Conservation (phyloP, 192 early-diverging fungal species). For the Dissophora ornata region DNA sequence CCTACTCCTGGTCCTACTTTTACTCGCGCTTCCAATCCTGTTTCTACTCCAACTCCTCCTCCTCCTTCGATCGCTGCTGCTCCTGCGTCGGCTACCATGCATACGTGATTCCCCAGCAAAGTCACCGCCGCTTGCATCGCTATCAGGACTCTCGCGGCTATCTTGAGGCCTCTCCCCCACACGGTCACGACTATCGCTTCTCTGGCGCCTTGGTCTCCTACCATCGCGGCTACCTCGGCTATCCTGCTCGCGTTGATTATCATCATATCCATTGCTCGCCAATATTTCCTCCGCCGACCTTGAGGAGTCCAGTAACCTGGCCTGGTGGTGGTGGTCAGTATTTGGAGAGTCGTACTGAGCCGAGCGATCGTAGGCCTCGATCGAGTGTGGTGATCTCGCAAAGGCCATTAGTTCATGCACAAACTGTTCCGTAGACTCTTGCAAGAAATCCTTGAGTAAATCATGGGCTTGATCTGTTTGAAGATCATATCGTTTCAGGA, state of each 20-base stretch:
- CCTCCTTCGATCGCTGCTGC: background rate
- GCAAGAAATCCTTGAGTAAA: constrained; percentile 30
- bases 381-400: constrained; percentile 42
- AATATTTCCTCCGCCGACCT: too few species aligned
- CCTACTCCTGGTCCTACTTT: background rate
- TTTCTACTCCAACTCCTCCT: background rate
- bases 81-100: background rate
- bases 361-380: constrained; percentile 29
- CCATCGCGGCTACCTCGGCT: too few species aligned
- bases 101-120: too few species aligned
- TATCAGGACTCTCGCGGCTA: too few species aligned
- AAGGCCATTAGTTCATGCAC: constrained; percentile 42
- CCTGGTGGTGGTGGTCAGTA: background rate
- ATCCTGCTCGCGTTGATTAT: too few species aligned
- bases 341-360: constrained; percentile 29
- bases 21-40: background rate
- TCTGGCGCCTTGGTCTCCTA: too few species aligned
- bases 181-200: too few species aligned
- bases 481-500: constrained; percentile 34
- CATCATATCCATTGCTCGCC: too few species aligned
- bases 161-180: too few species aligned
- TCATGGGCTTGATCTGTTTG: constrained; percentile 43
- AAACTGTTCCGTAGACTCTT: constrained; percentile 44
- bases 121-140: too few species aligned
- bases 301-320: too few species aligned